Conservation (phyloP, 305 asterid genomes). For the Plantago coronopus region DNA sequence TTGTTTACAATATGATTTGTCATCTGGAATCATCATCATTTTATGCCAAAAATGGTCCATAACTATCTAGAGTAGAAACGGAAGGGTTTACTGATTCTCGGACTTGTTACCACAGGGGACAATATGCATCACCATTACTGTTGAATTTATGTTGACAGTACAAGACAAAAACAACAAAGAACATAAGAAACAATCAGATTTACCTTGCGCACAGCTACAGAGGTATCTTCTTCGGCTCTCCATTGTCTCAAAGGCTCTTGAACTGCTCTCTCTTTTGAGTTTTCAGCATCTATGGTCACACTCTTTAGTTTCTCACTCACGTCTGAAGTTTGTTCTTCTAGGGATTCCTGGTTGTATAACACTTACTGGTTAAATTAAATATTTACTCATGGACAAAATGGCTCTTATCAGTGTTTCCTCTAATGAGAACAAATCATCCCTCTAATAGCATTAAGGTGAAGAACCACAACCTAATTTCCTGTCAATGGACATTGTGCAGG, state of each 20-base stretch:
- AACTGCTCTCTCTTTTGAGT: conserved; percentile 34
- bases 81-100: too few species aligned
- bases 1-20: too few species aligned
- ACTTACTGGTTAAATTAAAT: conserved; percentile 25
- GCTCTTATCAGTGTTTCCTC: background rate
- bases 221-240: conserved; percentile 62
- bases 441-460: too few species aligned
- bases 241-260: conserved; percentile 47
- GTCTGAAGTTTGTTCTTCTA: conserved; percentile 30
- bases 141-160: too few species aligned
- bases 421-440: background rate
- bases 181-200: background rate
- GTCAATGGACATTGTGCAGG: background rate
- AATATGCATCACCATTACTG: too few species aligned
- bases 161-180: background rate
- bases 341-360: conserved; percentile 43
- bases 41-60: too few species aligned
- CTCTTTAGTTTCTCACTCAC: conserved; percentile 39
- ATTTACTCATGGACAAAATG: conserved; percentile 11
- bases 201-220: conserved; percentile 32
- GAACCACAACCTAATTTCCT: too few species aligned
- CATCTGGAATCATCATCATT: too few species aligned
- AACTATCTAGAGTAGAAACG: too few species aligned
- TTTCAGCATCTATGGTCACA: conserved; percentile 38
- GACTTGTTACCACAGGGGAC: too few species aligned